Percentiles rank a stretch among this genome's conserved stretches.
These are phyloP conservation scores for Theobroma grandiflorum DNA, from an alignment of 441 rosid species.

Conservation along the genomic window DNA sequence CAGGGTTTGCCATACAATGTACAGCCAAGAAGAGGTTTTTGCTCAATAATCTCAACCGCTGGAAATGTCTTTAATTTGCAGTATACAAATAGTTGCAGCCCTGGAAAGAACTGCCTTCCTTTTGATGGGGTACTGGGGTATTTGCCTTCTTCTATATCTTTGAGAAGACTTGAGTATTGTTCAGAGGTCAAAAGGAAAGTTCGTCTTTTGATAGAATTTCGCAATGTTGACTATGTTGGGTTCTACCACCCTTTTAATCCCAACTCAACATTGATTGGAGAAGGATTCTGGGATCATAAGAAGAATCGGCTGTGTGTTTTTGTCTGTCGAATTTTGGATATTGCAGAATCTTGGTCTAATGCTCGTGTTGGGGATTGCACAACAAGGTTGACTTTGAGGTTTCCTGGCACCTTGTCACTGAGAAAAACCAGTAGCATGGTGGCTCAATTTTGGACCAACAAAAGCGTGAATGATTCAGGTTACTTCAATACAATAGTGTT, in stretches of 20 bases:
- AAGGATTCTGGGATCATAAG: conserved; percentile 46
- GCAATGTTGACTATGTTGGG: background rate
- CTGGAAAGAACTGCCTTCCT: conserved; percentile 38
- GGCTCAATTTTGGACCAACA: conserved; percentile 43
- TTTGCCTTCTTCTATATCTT: conserved; percentile 34
- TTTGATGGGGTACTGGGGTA: conserved; percentile 22
- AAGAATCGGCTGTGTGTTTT: conserved; percentile 33
- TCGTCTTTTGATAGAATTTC: conserved; percentile 38
- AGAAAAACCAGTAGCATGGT: conserved; percentile 24
- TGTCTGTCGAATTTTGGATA: conserved; percentile 37
- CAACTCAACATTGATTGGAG: conserved; percentile 40
- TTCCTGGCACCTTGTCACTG: conserved; percentile 41
- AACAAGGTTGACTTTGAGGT: conserved; percentile 36
- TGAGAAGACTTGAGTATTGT: conserved; percentile 27
- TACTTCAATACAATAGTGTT: conserved; percentile 33
- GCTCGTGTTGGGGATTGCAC: conserved; percentile 50
- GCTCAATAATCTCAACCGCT: conserved; percentile 24
- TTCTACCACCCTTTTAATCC: conserved; percentile 33
- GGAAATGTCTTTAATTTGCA: conserved; percentile 28
- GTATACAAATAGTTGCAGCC: conserved; percentile 34
- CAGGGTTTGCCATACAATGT: conserved; percentile 26
- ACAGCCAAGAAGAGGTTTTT: conserved; percentile 28
- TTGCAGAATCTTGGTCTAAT: conserved; percentile 30
- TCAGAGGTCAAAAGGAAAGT: conserved; percentile 28
- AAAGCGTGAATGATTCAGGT: conserved; percentile 33